Percentiles rank a stretch among this genome's conserved stretches.
These are phyloP conservation scores for Candida qinlingensis DNA, from an alignment of 805 yeast species.

Conservation along the genomic window DNA sequence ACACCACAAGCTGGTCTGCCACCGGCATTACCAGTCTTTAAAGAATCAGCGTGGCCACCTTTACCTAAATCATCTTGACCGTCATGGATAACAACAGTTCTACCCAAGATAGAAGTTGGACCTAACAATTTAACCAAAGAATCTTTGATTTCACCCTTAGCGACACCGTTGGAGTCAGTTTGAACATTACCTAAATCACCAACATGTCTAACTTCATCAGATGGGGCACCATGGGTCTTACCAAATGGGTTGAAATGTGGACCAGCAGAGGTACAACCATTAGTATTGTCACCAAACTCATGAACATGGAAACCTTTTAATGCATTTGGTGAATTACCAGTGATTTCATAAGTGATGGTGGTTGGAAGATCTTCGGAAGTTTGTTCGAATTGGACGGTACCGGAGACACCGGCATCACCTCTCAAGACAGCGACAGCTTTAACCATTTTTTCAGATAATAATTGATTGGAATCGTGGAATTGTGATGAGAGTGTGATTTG, in stretches of 20 bases:
- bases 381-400: conserved; percentile 87
- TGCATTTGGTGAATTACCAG: conserved; percentile 86
- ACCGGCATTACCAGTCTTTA: conserved; percentile 97
- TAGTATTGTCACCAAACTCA: conserved; percentile 97
- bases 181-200: conserved; percentile 96
- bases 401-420: conserved; percentile 89
- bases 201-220: conserved; percentile 74
- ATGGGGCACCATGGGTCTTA: conserved; percentile 90
- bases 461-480: background rate
- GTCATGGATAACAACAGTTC: conserved; percentile 91
- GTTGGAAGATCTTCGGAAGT: conserved; percentile 73
- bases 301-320: conserved; percentile 97
- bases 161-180: conserved; percentile 83
- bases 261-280: conserved; percentile 98
- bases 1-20: conserved; percentile 99
- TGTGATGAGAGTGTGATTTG: background rate
- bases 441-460: conserved; percentile 6
- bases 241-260: conserved; percentile 94
- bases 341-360: conserved; percentile 79
- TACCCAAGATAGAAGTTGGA: conserved; percentile 82
- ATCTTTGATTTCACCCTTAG: conserved; percentile 86
- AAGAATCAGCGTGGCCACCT: conserved; percentile 87
- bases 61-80: conserved; percentile 93
- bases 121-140: conserved; percentile 75
- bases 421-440: conserved; percentile 83